phyloP scores from a whole-genome alignment of 2,329 filamentous ascomycete genomes.

The Pseudogymnoascus sp. region DNA sequence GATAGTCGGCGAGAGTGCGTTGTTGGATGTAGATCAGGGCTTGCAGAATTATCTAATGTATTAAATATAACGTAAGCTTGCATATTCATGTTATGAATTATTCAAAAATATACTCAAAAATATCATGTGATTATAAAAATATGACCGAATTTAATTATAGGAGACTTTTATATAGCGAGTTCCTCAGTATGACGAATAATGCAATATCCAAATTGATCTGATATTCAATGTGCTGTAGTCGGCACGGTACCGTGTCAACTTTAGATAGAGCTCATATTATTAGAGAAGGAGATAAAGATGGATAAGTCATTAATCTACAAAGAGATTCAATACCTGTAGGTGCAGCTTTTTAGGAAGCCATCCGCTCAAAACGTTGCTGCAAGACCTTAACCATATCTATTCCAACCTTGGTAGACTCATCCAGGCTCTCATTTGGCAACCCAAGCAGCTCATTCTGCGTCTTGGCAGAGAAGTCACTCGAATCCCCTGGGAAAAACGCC shows the following conservation, averaged over 20 bases:
- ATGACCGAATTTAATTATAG: background rate
- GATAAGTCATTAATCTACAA: background rate
- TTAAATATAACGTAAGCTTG: background rate
- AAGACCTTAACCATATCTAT: constrained; percentile 11
- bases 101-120: background rate
- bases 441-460: constrained; percentile 17
- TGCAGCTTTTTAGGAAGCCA: background rate
- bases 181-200: no score
- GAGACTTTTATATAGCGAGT: no score
- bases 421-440: constrained; percentile 17
- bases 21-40: background rate
- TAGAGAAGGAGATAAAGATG: no score
- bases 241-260: no score
- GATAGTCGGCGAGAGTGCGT: background rate
- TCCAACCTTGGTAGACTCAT: constrained; percentile 17
- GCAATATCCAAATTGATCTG: no score
- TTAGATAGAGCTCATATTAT: no score
- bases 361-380: background rate
- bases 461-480: constrained; percentile 14
- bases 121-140: background rate
- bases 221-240: no score
- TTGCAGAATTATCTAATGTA: background rate
- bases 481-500: constrained; percentile 16
- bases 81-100: background rate
- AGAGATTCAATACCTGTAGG: background rate